Base-by-base conservation (phyloP, 768 basidiomycete species). In the Lentinus brumalis region DNA sequence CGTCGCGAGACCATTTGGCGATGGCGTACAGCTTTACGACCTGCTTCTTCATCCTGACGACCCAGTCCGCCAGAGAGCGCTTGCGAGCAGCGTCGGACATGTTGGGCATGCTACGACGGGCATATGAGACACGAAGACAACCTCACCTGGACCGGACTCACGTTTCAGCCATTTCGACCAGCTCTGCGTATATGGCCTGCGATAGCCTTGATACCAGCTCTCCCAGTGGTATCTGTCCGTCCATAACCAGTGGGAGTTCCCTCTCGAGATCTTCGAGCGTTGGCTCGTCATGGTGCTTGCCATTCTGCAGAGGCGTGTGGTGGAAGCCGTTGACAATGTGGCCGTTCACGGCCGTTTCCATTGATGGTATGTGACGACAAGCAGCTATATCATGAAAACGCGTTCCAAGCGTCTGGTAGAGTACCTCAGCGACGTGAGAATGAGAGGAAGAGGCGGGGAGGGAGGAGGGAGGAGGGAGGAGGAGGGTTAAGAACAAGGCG, bases 11-110 rank as follows among this genome's bases (percentile, higher is more conserved):
- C 94, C 94, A 97, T 67, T 94, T 91, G 8, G 84, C 82, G 31
- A 94, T 83, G 11, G 93, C 94, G 68, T 93, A 92, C 14, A 96
- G 75, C 73, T 95, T 95, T 32, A 94, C 88, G 38, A 94, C 85
- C 68, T 96, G 94, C 68, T 94, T 90, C 75, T 96, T 91, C 5
- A 84, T 91, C 71, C 88, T 87, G n/a, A 94, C 89, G 0, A 94
- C 92, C 85, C 91, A 96, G 65, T 95, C 92, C 2, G 91, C 91
- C 35, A 96, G 76, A 16, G 83, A 86, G 39, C 91, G 85, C 69
- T 95, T 95, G 53, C 93, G 83, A 52, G 86, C 88, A 21, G 75
- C 76, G 67, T 94, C 91, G 14, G 91, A 91, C 88, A 89, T 90
- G 69, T 88, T 87, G 46, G 91, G 91, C 78, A 93, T 83, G 16